Evolutionary conservation across 805 yeast species (phyloP), one percentile per base, ranked within the genome.

Genomic region (Candida bentonensis): DNA sequence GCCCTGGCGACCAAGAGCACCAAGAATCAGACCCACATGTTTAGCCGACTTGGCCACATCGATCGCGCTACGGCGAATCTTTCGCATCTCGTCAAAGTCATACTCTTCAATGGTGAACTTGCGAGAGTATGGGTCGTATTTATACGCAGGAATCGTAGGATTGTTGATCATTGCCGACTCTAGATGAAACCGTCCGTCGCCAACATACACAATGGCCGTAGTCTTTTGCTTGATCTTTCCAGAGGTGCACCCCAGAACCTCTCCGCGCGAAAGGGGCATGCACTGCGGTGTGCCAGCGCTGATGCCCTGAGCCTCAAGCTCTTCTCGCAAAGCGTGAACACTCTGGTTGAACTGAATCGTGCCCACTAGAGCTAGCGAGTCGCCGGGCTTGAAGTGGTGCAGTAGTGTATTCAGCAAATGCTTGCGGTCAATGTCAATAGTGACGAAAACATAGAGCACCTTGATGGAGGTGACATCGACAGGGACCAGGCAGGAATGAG

Each of bases 121-220:
- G 49, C 95, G 71, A 15, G 87, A 82, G 59, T 92, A 92, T 9
- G 98, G 98, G 58, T 92, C 98, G 59, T 92, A 92, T 54, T 95
- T 75, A 62, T 69, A 92, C 0, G 97, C 97, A 0, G 94, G 94
- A 15, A 89, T 73, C 3, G 76, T 76, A 0, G 98, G 98, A 58
- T 92, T 92, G 61, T 88, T 97, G 45, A 92, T 92, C 97, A 92
- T 89, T 3, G 96, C 86, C 43, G 89, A 77, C 59, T 92, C 98
- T 39, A 92, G 66, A 62, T 92, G 98, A 64, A 92, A 92, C 42
- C 98, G 66, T 13, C 98, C 98, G 62, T 92, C 98, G 26, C 98
- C 98, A 21, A 92, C 69, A 56, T 89, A 92, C 2, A 92, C 72
- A 81, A 88, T 85, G 0, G 88, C 94, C 53, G 78, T 77, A 26